Conservation (phyloP, 2,329 filamentous ascomycete genomes). For the Apiospora koreana region DNA sequence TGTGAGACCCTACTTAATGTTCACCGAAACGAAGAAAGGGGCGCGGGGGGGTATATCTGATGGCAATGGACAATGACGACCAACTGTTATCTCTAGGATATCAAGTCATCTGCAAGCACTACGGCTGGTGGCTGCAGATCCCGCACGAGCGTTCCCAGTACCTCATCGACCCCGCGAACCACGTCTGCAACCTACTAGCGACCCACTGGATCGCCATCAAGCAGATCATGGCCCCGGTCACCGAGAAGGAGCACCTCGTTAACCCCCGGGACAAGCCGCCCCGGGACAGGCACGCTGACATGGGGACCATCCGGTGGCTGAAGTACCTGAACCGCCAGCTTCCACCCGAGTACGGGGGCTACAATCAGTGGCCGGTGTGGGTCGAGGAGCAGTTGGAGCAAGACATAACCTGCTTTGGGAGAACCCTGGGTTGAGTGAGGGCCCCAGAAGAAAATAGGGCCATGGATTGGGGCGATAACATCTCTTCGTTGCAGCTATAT, state of each 20-base stretch:
- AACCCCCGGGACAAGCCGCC: conserved; percentile 21
- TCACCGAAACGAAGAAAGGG: no score
- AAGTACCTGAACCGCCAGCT: conserved; percentile 50
- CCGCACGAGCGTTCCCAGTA: conserved; percentile 53
- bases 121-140: conserved; percentile 60
- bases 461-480: no score
- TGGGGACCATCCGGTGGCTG: conserved; percentile 52
- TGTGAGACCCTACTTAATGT: neutral
- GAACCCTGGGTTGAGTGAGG: conserved; percentile 18
- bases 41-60: neutral
- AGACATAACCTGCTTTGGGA: conserved; percentile 49
- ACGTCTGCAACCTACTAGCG: conserved; percentile 48
- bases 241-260: conserved; percentile 37
- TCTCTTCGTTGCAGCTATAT: neutral
- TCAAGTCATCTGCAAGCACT: conserved; percentile 49
- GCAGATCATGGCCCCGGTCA: conserved; percentile 54
- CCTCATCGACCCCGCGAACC: conserved; percentile 49
- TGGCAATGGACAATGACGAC: neutral
- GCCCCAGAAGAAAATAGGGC: no score
- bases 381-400: conserved; percentile 50
- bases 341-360: conserved; percentile 42
- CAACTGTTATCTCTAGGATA: conserved; percentile 40
- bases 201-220: conserved; percentile 57
- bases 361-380: conserved; percentile 57
- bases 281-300: conserved; percentile 32